Evolutionary conservation across 1,139 yeast species (phyloP), one percentile per base, ranked within the genome.

Genomic region (Yamadazyma diddensiae): DNA sequence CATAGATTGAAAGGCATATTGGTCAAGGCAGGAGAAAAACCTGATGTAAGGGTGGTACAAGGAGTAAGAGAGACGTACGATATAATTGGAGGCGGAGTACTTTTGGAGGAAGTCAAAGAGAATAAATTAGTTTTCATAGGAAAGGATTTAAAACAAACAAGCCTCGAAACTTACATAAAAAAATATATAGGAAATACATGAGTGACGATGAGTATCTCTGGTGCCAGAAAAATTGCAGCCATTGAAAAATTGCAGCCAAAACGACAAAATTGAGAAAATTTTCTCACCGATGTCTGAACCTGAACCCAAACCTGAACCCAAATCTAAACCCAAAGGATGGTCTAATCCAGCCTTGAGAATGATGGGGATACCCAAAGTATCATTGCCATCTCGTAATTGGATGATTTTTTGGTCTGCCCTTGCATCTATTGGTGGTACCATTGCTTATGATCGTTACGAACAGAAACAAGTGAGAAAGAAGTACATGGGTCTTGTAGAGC

Each of bases 21-120:
- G 12, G 73, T 80, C 3, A 42, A 44, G 25, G 28, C 20, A 12
- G 9, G 21, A 6, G 26, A 26, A 5, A 6, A 4, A 23, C 30
- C 35, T n/a, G 21, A 55, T 5, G 78, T 73, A n/a, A 65, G 73
- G 39, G 88, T 92, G 2, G 62, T 92, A n/a, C 98, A 92, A 53
- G 97, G 95, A 4, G 98, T 92, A 0, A 66, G 97, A 39, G 94
- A 87, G 38, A 86, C 95, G 0, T 92, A 87, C 55, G 98, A 92
- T 42, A 67, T 87, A 1, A 70, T 82, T 5, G 77, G 74, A 11
- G 75, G 74, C 1, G 76, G 71, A 0, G 50, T 48, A 4, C 49
- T 67, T 21, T 57, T 61, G 24, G 66, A 66, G 2, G 62, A 59
- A 2, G 57, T 65, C 5, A 56, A 37, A 1, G 52, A 62, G 13